phyloP scores from a whole-genome alignment of 768 basidiomycete genomes.

The Tubosaeta sp. region DNA sequence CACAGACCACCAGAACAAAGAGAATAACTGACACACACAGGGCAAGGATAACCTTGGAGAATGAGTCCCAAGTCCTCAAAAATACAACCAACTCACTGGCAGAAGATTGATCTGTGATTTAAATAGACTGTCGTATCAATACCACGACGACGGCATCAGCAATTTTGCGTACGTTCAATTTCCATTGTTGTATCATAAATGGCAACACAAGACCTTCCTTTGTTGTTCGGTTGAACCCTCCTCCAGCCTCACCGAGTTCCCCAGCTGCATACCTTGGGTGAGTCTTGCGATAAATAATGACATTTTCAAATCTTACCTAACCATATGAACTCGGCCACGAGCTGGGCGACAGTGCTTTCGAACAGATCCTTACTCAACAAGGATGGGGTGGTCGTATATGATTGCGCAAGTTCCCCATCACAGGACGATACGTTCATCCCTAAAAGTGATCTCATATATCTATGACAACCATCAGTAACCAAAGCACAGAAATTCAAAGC shows the following conservation, averaged over 20 bases:
- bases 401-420: neutral
- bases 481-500: neutral
- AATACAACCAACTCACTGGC: neutral
- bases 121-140: neutral
- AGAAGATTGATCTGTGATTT: neutral
- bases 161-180: neutral
- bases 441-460: neutral
- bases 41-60: neutral
- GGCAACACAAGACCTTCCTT: no score
- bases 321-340: neutral
- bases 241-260: neutral
- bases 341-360: neutral
- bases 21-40: neutral
- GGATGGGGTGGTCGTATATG: neutral
- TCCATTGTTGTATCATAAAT: neutral
- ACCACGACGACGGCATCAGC: neutral
- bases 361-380: neutral
- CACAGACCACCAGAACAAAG: neutral
- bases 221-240: neutral
- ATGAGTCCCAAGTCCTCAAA: neutral
- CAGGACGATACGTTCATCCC: neutral
- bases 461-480: neutral
- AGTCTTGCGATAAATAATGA: neutral
- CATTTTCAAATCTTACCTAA: neutral
- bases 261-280: neutral